These are phyloP conservation scores for Magnusiomyces ingens DNA, from an alignment of 1,139 yeast genomes.

Conservation along the genomic window DNA sequence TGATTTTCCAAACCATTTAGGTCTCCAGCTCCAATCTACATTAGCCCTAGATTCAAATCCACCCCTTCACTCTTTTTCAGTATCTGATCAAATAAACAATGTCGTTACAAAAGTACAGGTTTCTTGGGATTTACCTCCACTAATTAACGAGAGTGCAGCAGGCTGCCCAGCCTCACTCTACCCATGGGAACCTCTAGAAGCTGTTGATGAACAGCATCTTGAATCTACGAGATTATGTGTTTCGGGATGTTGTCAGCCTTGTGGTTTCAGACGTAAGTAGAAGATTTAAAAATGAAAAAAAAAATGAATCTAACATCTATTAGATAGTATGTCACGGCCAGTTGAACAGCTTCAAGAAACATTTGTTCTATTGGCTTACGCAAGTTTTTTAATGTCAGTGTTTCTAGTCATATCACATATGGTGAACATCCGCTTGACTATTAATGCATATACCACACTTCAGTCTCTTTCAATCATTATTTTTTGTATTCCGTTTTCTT, in stretches of 20 bases:
- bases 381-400: slow-evolving; percentile 16
- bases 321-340: slow-evolving; percentile 9
- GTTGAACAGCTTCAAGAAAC: slow-evolving; percentile 12
- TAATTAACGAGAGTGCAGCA: slow-evolving; percentile 8
- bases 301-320: neutral
- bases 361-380: slow-evolving; percentile 11
- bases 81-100: too few relatives aligned
- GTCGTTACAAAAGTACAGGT: neutral
- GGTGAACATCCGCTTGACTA: slow-evolving; percentile 17
- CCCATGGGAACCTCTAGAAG: slow-evolving; percentile 10
- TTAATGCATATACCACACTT: slow-evolving; percentile 20
- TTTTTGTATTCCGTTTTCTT: slow-evolving; percentile 15
- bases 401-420: slow-evolving; percentile 17
- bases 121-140: neutral
- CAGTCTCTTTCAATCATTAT: slow-evolving; percentile 18
- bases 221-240: slow-evolving; percentile 13
- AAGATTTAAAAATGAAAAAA: neutral
- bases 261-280: slow-evolving; percentile 13
- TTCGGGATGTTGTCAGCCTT: slow-evolving; percentile 15
- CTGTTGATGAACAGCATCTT: slow-evolving; percentile 5
- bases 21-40: too few relatives aligned
- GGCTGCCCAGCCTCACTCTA: slow-evolving; percentile 13
- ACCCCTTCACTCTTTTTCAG: too few relatives aligned
- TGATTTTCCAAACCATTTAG: too few relatives aligned
- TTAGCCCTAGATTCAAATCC: too few relatives aligned